A percentile compares a stretch with the other conserved stretches of the same genome.
Evolutionary conservation across 106 monocot species (phyloP).

Genomic region (Ottelia alismoides): DNA sequence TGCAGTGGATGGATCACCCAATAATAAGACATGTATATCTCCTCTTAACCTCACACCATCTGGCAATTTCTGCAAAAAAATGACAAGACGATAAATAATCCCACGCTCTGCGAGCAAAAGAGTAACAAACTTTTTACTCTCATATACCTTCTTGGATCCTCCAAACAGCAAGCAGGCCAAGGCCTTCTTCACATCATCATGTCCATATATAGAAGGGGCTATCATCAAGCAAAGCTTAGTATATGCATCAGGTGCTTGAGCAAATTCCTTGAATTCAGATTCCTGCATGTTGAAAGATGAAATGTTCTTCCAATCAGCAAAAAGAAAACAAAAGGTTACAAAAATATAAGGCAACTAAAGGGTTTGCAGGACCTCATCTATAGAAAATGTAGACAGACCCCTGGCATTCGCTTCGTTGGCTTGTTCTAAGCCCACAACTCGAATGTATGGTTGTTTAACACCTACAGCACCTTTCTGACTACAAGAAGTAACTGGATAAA

Average conservation of each 20-base stretch:
- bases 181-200: constrained; percentile 92
- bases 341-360: too few species aligned
- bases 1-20: constrained; percentile 98
- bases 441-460: constrained; percentile 95
- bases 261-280: constrained; percentile 82
- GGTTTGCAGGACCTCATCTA: constrained; percentile 84
- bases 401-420: constrained; percentile 59
- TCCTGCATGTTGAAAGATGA: too few species aligned
- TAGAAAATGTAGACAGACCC: constrained; percentile 63
- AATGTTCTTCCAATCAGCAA: too few species aligned
- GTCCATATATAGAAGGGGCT: constrained; percentile 94
- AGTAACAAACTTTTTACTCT: too few species aligned
- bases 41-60: constrained; percentile 94
- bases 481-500: constrained; percentile 11
- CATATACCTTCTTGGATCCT: constrained; percentile 82
- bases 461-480: constrained; percentile 93
- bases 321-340: too few species aligned
- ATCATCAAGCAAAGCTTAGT: constrained; percentile 72
- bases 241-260: constrained; percentile 91
- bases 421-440: constrained; percentile 93
- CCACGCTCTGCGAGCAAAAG: too few species aligned
- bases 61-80: constrained; percentile 70
- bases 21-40: constrained; percentile 82
- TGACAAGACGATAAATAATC: too few species aligned
- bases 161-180: constrained; percentile 89